Percentiles rank a stretch among this genome's conserved stretches.
Conservation (phyloP, 1,284 basidiomycete species). For the Farysia itapuensis region DNA sequence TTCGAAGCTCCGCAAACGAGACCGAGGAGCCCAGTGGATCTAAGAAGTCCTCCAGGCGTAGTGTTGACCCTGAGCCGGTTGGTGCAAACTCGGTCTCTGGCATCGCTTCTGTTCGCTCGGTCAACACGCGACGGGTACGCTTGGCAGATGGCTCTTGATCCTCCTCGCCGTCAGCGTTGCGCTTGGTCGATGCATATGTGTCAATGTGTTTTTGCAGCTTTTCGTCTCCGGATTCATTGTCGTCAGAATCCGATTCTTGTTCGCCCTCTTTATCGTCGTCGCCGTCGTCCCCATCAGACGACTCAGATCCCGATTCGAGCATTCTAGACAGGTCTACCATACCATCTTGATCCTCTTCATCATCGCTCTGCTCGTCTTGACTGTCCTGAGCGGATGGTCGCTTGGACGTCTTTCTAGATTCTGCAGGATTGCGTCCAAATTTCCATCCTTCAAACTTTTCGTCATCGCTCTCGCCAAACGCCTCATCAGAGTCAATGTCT, state of each 20-base stretch:
- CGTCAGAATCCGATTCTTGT: slow-evolving; percentile 10
- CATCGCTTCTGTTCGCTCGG: slow-evolving; percentile 74
- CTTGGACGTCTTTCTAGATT: slow-evolving; percentile 1
- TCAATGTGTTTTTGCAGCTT: slow-evolving; percentile 33
- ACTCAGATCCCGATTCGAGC: slow-evolving; percentile 44
- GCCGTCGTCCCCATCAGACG: too few species aligned
- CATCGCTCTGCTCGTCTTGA: slow-evolving; percentile 11
- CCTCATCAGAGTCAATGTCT: slow-evolving; percentile 57
- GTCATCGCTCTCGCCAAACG: slow-evolving; percentile 56
- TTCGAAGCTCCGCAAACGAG: slow-evolving; percentile 35
- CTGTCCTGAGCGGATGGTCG: slow-evolving; percentile 2
- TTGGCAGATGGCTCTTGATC: slow-evolving; percentile 25
- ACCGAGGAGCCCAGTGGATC: slow-evolving; percentile 65
- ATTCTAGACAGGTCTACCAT: slow-evolving; percentile 53
- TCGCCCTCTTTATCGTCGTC: slow-evolving; percentile 2
- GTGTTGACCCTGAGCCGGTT: slow-evolving; percentile 12
- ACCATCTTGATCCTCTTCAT: slow-evolving; percentile 25
- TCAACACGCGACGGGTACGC: slow-evolving; percentile 69
- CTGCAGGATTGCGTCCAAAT: slow-evolving; percentile 11
- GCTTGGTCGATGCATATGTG: slow-evolving; percentile 25
- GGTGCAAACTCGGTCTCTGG: slow-evolving; percentile 66
- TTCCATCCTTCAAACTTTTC: slow-evolving; percentile 45
- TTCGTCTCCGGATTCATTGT: slow-evolving; percentile 18
- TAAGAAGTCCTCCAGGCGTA: slow-evolving; percentile 72
- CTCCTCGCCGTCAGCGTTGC: slow-evolving; percentile 1